phyloP scores from a whole-genome alignment of 352 stramenopile genomes.

The Aphanomyces stellatus region DNA sequence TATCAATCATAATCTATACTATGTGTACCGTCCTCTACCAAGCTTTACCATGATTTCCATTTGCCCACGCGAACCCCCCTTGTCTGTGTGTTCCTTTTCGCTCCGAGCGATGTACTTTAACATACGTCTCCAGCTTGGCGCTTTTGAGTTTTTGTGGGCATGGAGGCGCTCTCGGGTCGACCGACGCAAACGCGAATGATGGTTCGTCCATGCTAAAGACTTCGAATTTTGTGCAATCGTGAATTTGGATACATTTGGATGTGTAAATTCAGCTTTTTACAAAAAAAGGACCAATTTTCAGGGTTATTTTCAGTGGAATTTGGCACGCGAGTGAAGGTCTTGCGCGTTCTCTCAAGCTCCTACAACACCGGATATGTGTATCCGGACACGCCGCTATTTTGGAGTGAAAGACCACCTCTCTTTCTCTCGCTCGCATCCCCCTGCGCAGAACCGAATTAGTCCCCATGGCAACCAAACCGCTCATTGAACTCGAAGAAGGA shows the following conservation, averaged over 20 bases:
- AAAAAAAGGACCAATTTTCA: neutral
- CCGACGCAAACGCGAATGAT: too few relatives aligned
- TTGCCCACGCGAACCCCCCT: too few relatives aligned
- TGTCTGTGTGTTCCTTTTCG: too few relatives aligned
- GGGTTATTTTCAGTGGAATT: neutral
- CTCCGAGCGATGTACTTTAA: too few relatives aligned
- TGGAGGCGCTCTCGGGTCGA: too few relatives aligned
- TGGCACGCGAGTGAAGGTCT: neutral
- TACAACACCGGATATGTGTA: neutral
- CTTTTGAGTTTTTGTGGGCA: too few relatives aligned
- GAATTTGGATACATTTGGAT: neutral
- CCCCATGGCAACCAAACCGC: conserved; percentile 65
- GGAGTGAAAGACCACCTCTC: neutral
- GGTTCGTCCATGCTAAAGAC: too few relatives aligned
- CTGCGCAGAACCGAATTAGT: too few relatives aligned
- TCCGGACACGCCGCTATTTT: neutral
- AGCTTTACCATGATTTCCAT: too few relatives aligned
- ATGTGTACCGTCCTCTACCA: too few relatives aligned
- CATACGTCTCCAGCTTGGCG: too few relatives aligned
- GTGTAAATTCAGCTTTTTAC: neutral
- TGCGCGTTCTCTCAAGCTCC: neutral
- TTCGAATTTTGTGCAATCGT: neutral
- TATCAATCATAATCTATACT: too few relatives aligned
- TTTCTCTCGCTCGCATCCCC: neutral
- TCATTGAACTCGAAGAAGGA: conserved; percentile 78